Evolutionary conservation across 202 grass and related monocot genomes (phyloP), one percentile per base, ranked within the genome.

Genomic region (Panicum virgatum): DNA sequence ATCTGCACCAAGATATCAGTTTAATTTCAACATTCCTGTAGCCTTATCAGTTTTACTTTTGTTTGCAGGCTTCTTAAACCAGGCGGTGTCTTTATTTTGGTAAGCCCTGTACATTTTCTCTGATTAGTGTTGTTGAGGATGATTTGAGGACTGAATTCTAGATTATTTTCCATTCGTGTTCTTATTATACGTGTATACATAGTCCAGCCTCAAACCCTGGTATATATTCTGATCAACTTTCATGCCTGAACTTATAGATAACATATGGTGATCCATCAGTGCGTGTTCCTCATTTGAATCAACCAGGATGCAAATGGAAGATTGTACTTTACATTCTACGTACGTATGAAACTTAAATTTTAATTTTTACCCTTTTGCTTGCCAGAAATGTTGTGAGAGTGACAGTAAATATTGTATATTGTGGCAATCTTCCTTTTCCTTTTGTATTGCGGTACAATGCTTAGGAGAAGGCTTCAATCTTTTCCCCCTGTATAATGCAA

Each of bases 201-300:
- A 52, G 32, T 16, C 62, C 62, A 79, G 44, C 13, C 15, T 54
- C 44, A 29, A 46, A 66, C 45, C 16, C 6, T 68, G 15, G 51
- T 71, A 56, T 44, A 56, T 69, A 30, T 79, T 74, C 46, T 75
- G 80, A 83, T 58, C 14, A 46, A 12, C 25, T 69, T 79, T 82
- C 30, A 1, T 63, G 22, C 86, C 22, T 86, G 4, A 39, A 47
- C 52, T 80, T 37, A 57, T 82, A 98, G 96, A 98, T 98, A 90
- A 98, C 96, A 54, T 98, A 98, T 84, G 92, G 96, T 60, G 96
- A 96, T 89, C 96, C 96, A 81, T 96, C 89, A 54, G 88, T 85
- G 50, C 82, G 96, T 39, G 30, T 98, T 61, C 82, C 85, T 66
- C 92, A 90, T 87, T 70, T 96, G 80, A 98, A 98, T 42, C 96